Base-by-base conservation (phyloP, 345 rosid genomes). In the Pseudoturritis turrita region DNA sequence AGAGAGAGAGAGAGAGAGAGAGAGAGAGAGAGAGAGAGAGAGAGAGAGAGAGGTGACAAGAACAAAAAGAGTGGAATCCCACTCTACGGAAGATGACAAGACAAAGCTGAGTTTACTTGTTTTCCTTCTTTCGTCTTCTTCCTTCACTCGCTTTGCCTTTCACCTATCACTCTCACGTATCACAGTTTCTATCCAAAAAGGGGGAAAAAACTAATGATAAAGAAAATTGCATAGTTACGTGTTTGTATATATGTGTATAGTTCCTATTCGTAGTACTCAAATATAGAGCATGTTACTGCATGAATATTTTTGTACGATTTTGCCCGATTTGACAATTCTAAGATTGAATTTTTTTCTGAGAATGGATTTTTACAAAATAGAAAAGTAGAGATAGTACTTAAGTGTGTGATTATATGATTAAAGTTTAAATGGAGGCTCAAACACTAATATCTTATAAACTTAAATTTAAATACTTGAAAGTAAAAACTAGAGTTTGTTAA, bases 101-200 rank as follows among this genome's bases (percentile, higher is more conserved):
- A 69, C 69, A 69, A 62, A 76, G 65, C 71, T 76, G 51, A 61
- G 70, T 76, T 68, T 35, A 54, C 75, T 68, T 54, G 67, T 66
- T 66, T 15, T 66, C 12, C 46, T 56, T 56, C 60, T 26, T 44
- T 63, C 63, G 70, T 54, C 64, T 15, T 72, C 46, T 63, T 54
- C 64, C 25, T 54, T 63, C 22, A 52, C 69, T 62, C 18, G 43
- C 43, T 61, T 72, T 72, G 46, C 76, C 19, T 53, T n/a, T 22
- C 35, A 62, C 62, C 36, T 62, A 52, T 72, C 70, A 72, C 36
- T 62, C 40, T 37, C 64, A 44, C 22, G 15, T 73, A 55, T 65
- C 63, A 64, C 57, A 64, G 65, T 64, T 72, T 55, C 17, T 41
- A 17, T 14, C 23, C 12, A 44, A 7, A 31, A 44, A 15, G 18